Conservation (phyloP, 2,329 filamentous ascomycete species). For the Cladophialophora bantiana region DNA sequence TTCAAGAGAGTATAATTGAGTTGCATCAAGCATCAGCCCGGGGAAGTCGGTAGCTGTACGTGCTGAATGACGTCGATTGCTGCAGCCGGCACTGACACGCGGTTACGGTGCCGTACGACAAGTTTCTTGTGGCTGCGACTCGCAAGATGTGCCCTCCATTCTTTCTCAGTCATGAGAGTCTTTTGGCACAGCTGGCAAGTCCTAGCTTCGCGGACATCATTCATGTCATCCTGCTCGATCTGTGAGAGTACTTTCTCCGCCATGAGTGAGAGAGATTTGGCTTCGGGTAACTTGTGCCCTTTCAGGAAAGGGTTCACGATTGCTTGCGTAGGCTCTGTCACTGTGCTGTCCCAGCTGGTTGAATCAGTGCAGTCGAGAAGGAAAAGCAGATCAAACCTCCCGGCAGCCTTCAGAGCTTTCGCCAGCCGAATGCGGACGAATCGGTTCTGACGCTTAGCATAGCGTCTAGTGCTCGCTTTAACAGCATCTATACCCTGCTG, state of each 20-base stretch:
- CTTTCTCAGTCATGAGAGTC: constrained; percentile 61
- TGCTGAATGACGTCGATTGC: background rate
- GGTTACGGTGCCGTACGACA: constrained; percentile 32
- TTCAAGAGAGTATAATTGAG: background rate
- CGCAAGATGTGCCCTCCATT: constrained; percentile 65
- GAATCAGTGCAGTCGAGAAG: constrained; percentile 81
- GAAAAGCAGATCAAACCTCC: constrained; percentile 67
- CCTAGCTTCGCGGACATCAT: constrained; percentile 57
- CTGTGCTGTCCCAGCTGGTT: constrained; percentile 65
- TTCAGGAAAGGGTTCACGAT: constrained; percentile 70
- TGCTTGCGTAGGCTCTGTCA: constrained; percentile 68
- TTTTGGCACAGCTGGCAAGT: constrained; percentile 75
- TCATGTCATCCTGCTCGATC: constrained; percentile 58
- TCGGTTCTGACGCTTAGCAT: constrained; percentile 80
- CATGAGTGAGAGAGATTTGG: constrained; percentile 64
- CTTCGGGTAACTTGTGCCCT: constrained; percentile 61
- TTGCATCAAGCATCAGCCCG: background rate
- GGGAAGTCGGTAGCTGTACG: background rate
- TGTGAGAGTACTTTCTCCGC: constrained; percentile 65
- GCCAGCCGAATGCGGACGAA: constrained; percentile 89
- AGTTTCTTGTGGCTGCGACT: constrained; percentile 65
- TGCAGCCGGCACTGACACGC: background rate
- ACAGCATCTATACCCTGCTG: constrained; percentile 71
- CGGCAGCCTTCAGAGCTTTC: constrained; percentile 67
- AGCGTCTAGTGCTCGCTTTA: constrained; percentile 83